phyloP scores from a whole-genome alignment of 2,329 filamentous ascomycete genomes.

The Ophiostoma quercus region DNA sequence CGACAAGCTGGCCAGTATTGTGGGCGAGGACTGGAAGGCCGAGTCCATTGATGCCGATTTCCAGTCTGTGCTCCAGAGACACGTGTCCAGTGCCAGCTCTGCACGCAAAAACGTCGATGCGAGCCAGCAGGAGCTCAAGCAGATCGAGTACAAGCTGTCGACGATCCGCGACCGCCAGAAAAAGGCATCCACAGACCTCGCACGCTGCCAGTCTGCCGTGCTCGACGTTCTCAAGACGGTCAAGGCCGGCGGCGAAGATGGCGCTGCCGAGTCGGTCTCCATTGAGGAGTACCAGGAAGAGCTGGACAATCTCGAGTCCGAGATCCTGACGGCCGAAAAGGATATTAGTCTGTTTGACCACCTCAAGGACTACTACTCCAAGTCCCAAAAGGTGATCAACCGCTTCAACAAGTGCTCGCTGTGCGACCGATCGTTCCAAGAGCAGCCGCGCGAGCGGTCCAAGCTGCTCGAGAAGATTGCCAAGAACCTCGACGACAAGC shows the following conservation, averaged over 20 bases:
- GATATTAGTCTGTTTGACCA: constrained; percentile 65
- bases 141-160: constrained; percentile 68
- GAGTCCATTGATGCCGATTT: constrained; percentile 66
- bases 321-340: constrained; percentile 58
- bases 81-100: constrained; percentile 54
- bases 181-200: constrained; percentile 58
- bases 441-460: constrained; percentile 53
- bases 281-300: constrained; percentile 52
- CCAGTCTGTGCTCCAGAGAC: constrained; percentile 56
- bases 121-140: constrained; percentile 65
- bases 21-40: constrained; percentile 64
- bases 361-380: constrained; percentile 65
- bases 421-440: constrained; percentile 66
- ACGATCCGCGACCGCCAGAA: constrained; percentile 59
- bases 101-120: constrained; percentile 66
- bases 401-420: constrained; percentile 69
- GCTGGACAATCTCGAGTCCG: constrained; percentile 45
- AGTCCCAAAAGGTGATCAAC: constrained; percentile 61
- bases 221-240: constrained; percentile 44
- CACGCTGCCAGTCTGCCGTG: constrained; percentile 55
- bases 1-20: constrained; percentile 58
- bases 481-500: constrained; percentile 55
- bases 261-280: constrained; percentile 31
- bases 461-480: constrained; percentile 63
- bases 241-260: constrained; percentile 35